Evolutionary conservation across 2,329 filamentous ascomycete species (phyloP), one percentile per base, ranked within the genome.

Genomic region (Phaeosphaeria sp.): DNA sequence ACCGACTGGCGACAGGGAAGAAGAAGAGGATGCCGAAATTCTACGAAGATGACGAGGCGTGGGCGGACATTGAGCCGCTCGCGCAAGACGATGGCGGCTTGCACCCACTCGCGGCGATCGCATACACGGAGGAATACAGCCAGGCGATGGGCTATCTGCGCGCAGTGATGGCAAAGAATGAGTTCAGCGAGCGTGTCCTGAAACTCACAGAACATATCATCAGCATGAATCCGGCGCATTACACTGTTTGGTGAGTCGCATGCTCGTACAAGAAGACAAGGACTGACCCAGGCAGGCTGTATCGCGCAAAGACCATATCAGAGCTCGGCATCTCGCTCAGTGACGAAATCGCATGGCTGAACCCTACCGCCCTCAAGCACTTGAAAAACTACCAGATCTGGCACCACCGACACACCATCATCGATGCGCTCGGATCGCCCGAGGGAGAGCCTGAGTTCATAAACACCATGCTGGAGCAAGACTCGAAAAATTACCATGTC

Each of bases 361-460:
- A 97, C 78, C 82, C 87, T 11, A 88, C 95, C 25, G 91, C 94
- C 11, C 82, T 96, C 51, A 83, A 87, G 56, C 90, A 97, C 75
- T 88, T 96, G 71, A 99, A 99, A 79, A 99, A 98, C 81, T 99
- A 99, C 81, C 95, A 99, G 80, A 99, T 99, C 77, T 99, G 95
- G 86, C 78, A 91, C 86, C 81, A 89, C 80, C 75, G 84, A 66
- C 75, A 88, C 82, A 74, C 79, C 76, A 83, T 80, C 77, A 85
- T 80, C 60, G 88, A 82, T 67, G 83, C 83, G 56, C 80, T 86
- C 15, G 81, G 74, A 18, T 83, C 92, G 51, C 87, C 86, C 11
- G 75, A 82, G 3, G 86, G 85, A 3, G 95, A 99, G 79, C 82
- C 84, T 20, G 83, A 83, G 15, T 98, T 98, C 76, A 85, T 97